Conservation (phyloP, 352 stramenopile species). For the Phytophthora pluvialis region DNA sequence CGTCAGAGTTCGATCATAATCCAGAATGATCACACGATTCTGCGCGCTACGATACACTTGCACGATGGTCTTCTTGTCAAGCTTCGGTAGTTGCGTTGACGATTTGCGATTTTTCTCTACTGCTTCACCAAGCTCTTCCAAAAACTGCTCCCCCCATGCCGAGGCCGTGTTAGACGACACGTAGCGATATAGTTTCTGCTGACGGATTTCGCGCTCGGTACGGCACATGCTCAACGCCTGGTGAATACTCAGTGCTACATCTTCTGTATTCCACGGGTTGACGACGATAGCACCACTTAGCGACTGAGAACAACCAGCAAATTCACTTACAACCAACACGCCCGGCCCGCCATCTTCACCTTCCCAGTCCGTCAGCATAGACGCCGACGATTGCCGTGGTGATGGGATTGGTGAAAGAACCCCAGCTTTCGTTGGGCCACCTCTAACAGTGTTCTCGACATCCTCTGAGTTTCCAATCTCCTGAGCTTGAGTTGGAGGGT, state of each 20-base stretch:
- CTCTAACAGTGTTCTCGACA: not conserved
- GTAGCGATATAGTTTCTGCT: conserved; percentile 91
- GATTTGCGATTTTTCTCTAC: conserved; percentile 64
- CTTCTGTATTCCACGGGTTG: conserved; percentile 90
- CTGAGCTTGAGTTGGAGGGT: not conserved
- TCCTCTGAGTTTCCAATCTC: not conserved
- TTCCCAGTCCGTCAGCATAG: conserved; percentile 76
- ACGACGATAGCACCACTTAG: conserved; percentile 86
- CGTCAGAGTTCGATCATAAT: conserved; percentile 89
- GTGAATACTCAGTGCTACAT: conserved; percentile 82
- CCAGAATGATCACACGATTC: conserved; percentile 89
- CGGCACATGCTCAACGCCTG: conserved; percentile 86
- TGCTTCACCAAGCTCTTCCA: conserved; percentile 70
- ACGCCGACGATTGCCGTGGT: conserved; percentile 35
- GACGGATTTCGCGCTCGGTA: conserved; percentile 85
- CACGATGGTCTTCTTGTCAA: conserved; percentile 65
- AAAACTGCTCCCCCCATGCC: conserved; percentile 83
- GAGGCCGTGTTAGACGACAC: conserved; percentile 87
- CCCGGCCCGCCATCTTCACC: conserved; percentile 82
- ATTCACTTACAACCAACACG: conserved; percentile 90
- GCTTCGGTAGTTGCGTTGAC: conserved; percentile 62
- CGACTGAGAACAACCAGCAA: conserved; percentile 89
- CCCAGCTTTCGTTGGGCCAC: conserved; percentile 11
- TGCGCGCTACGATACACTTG: conserved; percentile 66
- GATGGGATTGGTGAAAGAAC: conserved; percentile 34